Evolutionary conservation across 306 rosid genomes (phyloP).

Genomic region (Lathyrus aphaca): DNA sequence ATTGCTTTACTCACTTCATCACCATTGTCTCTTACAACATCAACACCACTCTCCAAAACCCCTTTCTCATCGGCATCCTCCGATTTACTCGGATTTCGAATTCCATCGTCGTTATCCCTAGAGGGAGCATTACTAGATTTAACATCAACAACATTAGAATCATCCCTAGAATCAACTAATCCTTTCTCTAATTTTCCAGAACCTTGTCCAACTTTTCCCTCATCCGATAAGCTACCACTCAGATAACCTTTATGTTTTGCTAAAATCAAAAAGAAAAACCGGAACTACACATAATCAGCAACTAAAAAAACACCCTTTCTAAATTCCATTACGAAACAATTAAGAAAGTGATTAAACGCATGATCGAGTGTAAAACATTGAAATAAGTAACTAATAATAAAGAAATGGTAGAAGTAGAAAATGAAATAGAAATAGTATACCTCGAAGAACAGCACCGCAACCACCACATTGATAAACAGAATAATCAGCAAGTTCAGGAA

Average conservation of each 20-base stretch:
- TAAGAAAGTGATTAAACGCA: not conserved
- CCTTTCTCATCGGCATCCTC: conserved; percentile 45
- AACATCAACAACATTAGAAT: conserved; percentile 56
- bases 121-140: conserved; percentile 48
- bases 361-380: not conserved
- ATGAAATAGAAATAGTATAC: conserved; percentile 31
- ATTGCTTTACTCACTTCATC: conserved; percentile 43
- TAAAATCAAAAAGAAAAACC: conserved; percentile 48
- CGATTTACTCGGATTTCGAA: conserved; percentile 36
- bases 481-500: conserved; percentile 84
- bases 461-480: conserved; percentile 94
- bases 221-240: conserved; percentile 69
- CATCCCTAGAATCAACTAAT: conserved; percentile 46
- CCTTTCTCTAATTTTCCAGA: conserved; percentile 60
- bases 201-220: conserved; percentile 57
- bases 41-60: conserved; percentile 43
- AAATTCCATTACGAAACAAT: not conserved
- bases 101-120: conserved; percentile 41
- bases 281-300: conserved; percentile 23
- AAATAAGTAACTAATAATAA: not conserved
- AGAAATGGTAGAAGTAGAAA: not conserved
- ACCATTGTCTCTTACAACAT: conserved; percentile 36
- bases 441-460: conserved; percentile 92
- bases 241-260: conserved; percentile 68
- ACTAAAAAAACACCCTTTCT: conserved; percentile 14